Evolutionary conservation across 2,329 filamentous ascomycete genomes (phyloP), one percentile per base, ranked within the genome.

Genomic region (Monilinia polystroma): DNA sequence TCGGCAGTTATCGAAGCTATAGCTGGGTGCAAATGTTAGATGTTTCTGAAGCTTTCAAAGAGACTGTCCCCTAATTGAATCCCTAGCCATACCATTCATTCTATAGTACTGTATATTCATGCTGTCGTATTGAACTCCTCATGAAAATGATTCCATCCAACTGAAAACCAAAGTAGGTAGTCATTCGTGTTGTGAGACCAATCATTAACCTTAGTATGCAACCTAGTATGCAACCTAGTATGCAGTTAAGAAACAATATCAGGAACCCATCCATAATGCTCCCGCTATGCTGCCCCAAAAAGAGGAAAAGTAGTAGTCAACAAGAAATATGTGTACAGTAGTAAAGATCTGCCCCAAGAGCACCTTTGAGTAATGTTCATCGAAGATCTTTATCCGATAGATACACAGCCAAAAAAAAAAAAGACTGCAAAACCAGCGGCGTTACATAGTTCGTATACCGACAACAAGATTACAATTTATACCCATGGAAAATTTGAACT

Each of bases 181-280:
- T 16, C 10, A 35, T 55, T 43, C 32, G 32, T 38, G 45, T 26
- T 29, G 45, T 26, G 58, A 60, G 58, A 60, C 58, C 45, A 51
- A 10, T 38, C 32, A 1, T 60, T 60, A 51, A 60, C 45, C 58
- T 45, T 60, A 26, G 14, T 60, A 38, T 60, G 45, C 20, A 60
- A 38, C 29, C 45, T 23, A n/a, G n/a, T 49, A 51, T 60, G 45
- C 29, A 51, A 38, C 23, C 23, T 23, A 23, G 23, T 23, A 51
- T 60, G 45, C 29, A 51, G 23, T 14, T 51, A 26, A 26, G n/a
- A 38, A 49, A 51, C 8, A 51, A 51, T 38, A 38, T 35, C 4
- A 51, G 18, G 45, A 60, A 18, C 45, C 45, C 58, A 4, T 60
- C 45, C 45, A 23, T 26, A 38, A 49, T 49, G 43, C 20, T 35